phyloP scores from a whole-genome alignment of 1,284 basidiomycete species.

The Schizophyllum amplum region DNA sequence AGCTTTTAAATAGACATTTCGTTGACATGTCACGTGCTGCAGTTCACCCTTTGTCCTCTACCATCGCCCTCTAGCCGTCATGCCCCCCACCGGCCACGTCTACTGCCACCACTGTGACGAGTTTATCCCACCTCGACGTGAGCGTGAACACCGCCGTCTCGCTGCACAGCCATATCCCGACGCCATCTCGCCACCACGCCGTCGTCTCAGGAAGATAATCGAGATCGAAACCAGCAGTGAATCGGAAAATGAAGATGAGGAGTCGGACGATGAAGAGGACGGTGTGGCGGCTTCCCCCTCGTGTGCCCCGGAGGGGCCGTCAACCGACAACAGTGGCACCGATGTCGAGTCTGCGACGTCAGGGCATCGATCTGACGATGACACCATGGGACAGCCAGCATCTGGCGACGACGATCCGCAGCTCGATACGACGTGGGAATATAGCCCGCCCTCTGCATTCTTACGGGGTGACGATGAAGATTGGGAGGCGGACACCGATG shows the following conservation, averaged over 20 bases:
- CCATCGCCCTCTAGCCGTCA: neutral
- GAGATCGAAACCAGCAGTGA: neutral
- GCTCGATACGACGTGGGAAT: no score
- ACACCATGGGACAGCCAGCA: no score
- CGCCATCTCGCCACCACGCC: neutral
- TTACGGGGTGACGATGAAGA: no score
- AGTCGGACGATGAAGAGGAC: neutral
- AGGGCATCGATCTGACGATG: no score
- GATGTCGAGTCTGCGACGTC: no score
- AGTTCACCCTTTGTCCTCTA: neutral
- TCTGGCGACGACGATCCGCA: no score
- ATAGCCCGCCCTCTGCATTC: no score
- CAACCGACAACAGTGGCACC: no score
- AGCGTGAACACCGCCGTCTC: slow-evolving; percentile 1
- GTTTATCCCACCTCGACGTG: neutral
- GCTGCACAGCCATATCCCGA: neutral
- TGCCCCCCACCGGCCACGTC: neutral
- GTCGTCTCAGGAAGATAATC: neutral
- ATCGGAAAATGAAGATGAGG: neutral
- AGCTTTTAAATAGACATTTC: no score
- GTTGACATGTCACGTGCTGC: neutral
- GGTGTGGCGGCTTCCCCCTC: neutral
- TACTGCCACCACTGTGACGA: neutral
- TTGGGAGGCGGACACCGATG: no score
- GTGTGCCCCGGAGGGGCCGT: no score